phyloP scores from a whole-genome alignment of 2,329 filamentous ascomycete genomes.

The Trichophyton simii region DNA sequence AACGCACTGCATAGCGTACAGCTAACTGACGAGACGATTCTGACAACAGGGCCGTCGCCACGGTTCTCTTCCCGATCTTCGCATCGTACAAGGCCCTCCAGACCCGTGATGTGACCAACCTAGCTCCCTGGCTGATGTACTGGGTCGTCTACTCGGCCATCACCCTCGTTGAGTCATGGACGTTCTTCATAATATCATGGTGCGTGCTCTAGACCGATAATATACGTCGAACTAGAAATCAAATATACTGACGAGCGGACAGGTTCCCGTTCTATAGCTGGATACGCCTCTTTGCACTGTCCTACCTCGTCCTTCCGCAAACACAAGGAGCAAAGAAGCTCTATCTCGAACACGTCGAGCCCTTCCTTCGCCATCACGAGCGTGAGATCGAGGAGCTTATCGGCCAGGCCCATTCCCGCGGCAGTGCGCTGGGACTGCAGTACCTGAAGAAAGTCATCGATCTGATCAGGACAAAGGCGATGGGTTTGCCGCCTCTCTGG shows the following conservation, averaged over 20 bases:
- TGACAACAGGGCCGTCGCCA: slow-evolving; percentile 58
- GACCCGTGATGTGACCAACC: slow-evolving; percentile 73
- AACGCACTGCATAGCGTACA: too few relatives aligned
- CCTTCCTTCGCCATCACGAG: slow-evolving; percentile 80
- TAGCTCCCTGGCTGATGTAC: slow-evolving; percentile 98
- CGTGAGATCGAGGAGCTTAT: slow-evolving; percentile 82
- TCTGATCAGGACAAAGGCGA: slow-evolving; percentile 57
- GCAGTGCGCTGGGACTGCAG: slow-evolving; percentile 61
- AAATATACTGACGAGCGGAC: neutral
- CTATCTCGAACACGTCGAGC: slow-evolving; percentile 75
- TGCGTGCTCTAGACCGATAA: slow-evolving; percentile 23
- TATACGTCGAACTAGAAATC: neutral
- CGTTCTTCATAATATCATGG: slow-evolving; percentile 76
- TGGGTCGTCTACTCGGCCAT: slow-evolving; percentile 84
- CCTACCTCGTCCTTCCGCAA: slow-evolving; percentile 93
- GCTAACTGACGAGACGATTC: slow-evolving; percentile 8
- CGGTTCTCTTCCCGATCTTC: slow-evolving; percentile 89
- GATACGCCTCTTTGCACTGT: slow-evolving; percentile 71
- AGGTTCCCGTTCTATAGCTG: slow-evolving; percentile 91
- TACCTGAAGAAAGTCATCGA: slow-evolving; percentile 63
- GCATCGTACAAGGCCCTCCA: slow-evolving; percentile 97
- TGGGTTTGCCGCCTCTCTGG: slow-evolving; percentile 58
- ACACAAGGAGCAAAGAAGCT: slow-evolving; percentile 83
- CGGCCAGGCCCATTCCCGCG: slow-evolving; percentile 62
- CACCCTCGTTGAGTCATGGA: slow-evolving; percentile 74